A percentile compares a stretch with the other conserved stretches of the same genome.
phyloP scores from a whole-genome alignment of 768 basidiomycete species.

The Coprinopsis cinerea region DNA sequence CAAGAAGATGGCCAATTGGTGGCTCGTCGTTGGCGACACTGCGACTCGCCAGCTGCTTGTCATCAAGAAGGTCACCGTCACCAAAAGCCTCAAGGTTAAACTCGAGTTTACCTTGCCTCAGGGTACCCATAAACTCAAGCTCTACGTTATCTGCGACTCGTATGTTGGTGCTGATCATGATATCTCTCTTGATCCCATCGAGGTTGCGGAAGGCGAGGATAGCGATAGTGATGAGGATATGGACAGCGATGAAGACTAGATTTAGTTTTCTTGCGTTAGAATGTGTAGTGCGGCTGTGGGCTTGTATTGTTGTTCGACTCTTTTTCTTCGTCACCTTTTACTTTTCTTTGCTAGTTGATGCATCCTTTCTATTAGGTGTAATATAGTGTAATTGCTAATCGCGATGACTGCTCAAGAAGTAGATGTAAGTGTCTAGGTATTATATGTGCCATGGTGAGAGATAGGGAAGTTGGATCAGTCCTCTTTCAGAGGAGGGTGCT shows the following conservation, averaged over 20 bases:
- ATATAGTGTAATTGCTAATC: conserved; percentile 2
- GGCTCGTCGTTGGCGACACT: conserved; percentile 91
- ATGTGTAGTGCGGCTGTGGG: neutral
- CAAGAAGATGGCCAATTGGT: conserved; percentile 94
- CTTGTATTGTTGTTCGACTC: too few relatives aligned
- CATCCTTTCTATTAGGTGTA: neutral
- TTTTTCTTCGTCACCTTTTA: neutral
- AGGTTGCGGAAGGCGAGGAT: conserved; percentile 88
- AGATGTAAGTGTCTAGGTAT: too few relatives aligned
- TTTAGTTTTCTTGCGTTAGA: neutral
- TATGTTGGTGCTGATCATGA: conserved; percentile 93
- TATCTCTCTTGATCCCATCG: conserved; percentile 73
- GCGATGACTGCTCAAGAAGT: neutral
- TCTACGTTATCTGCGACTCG: conserved; percentile 91
- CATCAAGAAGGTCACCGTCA: conserved; percentile 88
- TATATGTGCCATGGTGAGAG: too few relatives aligned
- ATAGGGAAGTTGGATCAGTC: too few relatives aligned
- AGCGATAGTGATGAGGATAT: conserved; percentile 77
- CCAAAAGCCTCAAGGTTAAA: conserved; percentile 76
- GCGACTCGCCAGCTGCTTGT: conserved; percentile 74
- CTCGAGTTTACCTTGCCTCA: conserved; percentile 87
- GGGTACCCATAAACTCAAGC: conserved; percentile 74
- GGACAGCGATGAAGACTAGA: conserved; percentile 50
- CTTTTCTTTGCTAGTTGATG: neutral
- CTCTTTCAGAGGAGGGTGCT: too few relatives aligned